Base-by-base conservation (phyloP, 1,284 basidiomycete species). In the Xerocomus amazonicus region DNA sequence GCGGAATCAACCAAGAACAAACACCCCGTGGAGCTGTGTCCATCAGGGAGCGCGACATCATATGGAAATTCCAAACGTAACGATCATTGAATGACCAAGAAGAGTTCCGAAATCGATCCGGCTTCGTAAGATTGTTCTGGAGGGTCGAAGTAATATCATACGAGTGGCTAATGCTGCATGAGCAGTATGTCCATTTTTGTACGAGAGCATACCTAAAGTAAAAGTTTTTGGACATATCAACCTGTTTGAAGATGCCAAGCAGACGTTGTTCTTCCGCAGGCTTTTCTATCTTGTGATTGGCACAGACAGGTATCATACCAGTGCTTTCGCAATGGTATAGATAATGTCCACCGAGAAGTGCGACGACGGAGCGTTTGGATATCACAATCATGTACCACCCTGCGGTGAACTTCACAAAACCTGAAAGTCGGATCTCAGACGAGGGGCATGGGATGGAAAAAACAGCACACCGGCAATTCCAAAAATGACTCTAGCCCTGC, bases 161-260 rank as follows among this genome's bases (percentile, higher is more conserved):
- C 0, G 96, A 95, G 67, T 97, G 93, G 57, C 94, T 95, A 58
- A 31, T 42, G 34, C 33, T 38, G 42, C 6, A 32, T 60, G 35
- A 55, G 56, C 17, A 31, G 26, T 16, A 26, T 4, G 12, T 26
- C 26, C 6, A 17, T 6, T 41, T 34, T 53, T 3, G 12, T 9
- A 19, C 13, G 28, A 32, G 46, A 45, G 9, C 66, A 45, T 59
- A 96, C 91, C 92, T 95, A 70, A 99, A 99, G 73, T 99, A 99
- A 68, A 99, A 99, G 71, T 99, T 98, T 74, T 99, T 98, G 43
- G 90, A 90, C 74, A 99, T 82, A 61, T 99, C 97, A 4, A 99
- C 95, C 67, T 96, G 92, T 65, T 93, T 94, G 75, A 99, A 99
- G n/a, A 90, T 83, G 54, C 85, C 88, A 69, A 97, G 83, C 34